Evolutionary conservation across 305 asterid genomes (phyloP).

Genomic region (Fraxinus dipetala): DNA sequence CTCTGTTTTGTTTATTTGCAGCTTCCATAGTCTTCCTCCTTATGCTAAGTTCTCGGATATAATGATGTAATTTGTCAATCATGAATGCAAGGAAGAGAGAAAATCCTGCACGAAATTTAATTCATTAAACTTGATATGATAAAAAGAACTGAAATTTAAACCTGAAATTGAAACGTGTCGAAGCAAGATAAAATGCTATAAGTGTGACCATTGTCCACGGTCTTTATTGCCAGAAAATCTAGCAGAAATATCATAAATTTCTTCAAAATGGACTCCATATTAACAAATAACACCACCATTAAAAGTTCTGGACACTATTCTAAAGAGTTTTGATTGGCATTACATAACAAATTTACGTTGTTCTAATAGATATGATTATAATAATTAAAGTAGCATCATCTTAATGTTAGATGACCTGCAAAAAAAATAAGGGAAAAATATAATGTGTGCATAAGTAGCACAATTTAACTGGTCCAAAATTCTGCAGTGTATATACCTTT

Average conservation of each 20-base stretch:
- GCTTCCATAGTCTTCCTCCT: slow-evolving; percentile 1
- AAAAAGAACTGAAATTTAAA: background rate
- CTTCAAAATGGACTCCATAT: background rate
- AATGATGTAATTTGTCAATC: background rate
- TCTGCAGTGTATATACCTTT: background rate
- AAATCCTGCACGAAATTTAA: background rate
- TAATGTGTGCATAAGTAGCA: background rate
- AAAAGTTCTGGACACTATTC: background rate
- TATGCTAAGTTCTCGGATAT: slow-evolving; percentile 6
- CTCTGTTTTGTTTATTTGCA: slow-evolving; percentile 1
- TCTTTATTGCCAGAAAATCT: background rate
- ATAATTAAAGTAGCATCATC: background rate
- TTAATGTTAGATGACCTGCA: background rate
- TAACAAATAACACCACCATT: background rate
- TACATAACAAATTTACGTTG: background rate
- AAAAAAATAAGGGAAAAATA: background rate
- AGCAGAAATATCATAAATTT: background rate
- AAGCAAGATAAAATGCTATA: background rate
- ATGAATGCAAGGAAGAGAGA: slow-evolving; percentile 1
- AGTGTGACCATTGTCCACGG: background rate
- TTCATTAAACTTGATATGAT: background rate
- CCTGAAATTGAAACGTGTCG: background rate
- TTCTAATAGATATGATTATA: background rate
- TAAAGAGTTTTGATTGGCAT: background rate
- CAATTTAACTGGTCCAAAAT: background rate